Conservation (phyloP, 345 rosid genomes). For the Citrus maxima region DNA sequence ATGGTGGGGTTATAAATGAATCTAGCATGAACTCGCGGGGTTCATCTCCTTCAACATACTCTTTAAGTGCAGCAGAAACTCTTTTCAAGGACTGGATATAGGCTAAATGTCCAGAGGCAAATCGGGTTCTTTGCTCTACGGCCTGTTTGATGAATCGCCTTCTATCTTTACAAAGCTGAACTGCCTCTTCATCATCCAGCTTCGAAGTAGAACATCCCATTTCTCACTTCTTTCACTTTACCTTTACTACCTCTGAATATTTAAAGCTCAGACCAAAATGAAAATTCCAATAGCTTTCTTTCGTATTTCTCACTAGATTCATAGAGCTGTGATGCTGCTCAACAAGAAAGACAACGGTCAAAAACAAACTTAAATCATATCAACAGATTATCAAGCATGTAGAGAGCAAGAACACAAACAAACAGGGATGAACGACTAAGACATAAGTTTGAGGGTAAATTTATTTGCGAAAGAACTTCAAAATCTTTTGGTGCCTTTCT, state of each 20-base stretch:
- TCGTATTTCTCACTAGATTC: constrained; percentile 31
- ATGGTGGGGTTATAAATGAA: constrained; percentile 52
- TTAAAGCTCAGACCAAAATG: constrained; percentile 27
- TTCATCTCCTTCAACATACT: constrained; percentile 71
- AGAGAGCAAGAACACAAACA: constrained; percentile 8
- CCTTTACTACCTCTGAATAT: constrained; percentile 9
- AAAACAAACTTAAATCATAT: background rate
- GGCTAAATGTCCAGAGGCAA: constrained; percentile 75
- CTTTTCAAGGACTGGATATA: constrained; percentile 76
- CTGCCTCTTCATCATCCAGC: constrained; percentile 90
- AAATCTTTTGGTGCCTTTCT: constrained; percentile 35
- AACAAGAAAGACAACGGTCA: constrained; percentile 14
- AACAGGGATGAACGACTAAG: background rate
- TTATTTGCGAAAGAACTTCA: constrained; percentile 4
- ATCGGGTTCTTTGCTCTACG: constrained; percentile 73
- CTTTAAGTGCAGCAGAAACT: constrained; percentile 84
- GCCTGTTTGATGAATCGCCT: constrained; percentile 89
- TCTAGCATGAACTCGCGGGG: constrained; percentile 61
- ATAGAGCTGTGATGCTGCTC: constrained; percentile 33
- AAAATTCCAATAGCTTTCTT: constrained; percentile 14
- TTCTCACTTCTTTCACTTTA: constrained; percentile 20
- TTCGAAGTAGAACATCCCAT: constrained; percentile 97
- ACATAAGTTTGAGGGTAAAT: background rate
- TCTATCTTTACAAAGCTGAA: constrained; percentile 88
- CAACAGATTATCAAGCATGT: constrained; percentile 8